Base-by-base conservation (phyloP, 2,329 filamentous ascomycete species). In the Hypoxylon sp. region DNA sequence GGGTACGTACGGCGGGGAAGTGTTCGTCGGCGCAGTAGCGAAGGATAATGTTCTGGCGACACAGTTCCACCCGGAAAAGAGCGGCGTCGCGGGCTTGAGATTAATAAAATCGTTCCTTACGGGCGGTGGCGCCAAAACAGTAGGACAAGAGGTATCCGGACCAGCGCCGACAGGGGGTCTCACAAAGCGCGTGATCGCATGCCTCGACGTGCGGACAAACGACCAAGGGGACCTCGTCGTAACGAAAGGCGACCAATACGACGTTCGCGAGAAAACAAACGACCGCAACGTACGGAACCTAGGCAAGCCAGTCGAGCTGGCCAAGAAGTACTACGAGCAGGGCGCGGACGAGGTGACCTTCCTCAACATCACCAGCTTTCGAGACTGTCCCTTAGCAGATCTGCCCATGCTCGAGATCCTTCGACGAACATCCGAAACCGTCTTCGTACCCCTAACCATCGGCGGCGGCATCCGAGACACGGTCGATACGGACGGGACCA, bases 41-140 rank as follows among this genome's bases (percentile, higher is more conserved):
- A 92, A 90, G 75, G 92, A 89, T 19, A 97, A 97, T 79, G 83
- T 98, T 22, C 89, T 97, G 65, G 94, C 92, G 2, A 97, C 96
- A 2, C 96, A 99, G 76, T 99, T 99, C 80, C 96, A 99, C 82
- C 96, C 96, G 0, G 96, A 99, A 78, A 99, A 99, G 86, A 97
- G 93, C 77, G 96, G 96, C 59, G 90, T 91, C 17, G 95, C 96
- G 2, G 96, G 96, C 10, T 83, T 98, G 68, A 87, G 94, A 31
- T 91, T 97, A 0, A 76, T 99, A 72, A 91, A 91, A 74, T 91
- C 95, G 5, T 99, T 99, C 79, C 83, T 98, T 33, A 88, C 92
- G n/a, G 93, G 93, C 14, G 84, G 87, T 24, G 87, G 86, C 66
- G 85, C 86, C 50, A 81, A 86, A 51, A 82, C 83, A 13, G 82